Evolutionary conservation across 148 eudicot genomes (phyloP).

Genomic region (Silene conica): DNA sequence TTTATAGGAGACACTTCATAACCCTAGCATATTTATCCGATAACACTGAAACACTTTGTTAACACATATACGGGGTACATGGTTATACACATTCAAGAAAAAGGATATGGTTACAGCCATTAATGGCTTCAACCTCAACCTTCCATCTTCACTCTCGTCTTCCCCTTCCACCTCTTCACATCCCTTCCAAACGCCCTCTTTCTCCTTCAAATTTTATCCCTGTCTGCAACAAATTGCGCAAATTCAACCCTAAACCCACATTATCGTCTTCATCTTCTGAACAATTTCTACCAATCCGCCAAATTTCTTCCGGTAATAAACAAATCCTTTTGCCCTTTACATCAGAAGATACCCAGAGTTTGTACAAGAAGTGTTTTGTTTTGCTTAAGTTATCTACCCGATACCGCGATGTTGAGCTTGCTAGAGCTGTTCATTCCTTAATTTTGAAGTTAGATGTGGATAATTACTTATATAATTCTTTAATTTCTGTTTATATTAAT

Average conservation of each 20-base stretch:
- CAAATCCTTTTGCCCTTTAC: constrained; percentile 29
- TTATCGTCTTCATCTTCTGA: constrained; percentile 25
- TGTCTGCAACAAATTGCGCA: constrained; percentile 27
- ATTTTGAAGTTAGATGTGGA: constrained; percentile 55
- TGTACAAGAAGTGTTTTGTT: constrained; percentile 28
- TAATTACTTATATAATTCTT: constrained; percentile 33
- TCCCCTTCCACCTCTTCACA: constrained; percentile 24
- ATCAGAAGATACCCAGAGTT: constrained; percentile 11
- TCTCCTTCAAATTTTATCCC: constrained; percentile 28
- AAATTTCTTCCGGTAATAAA: constrained; percentile 8
- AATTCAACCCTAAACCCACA: constrained; percentile 22
- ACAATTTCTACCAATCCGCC: constrained; percentile 35
- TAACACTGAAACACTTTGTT: too few relatives aligned
- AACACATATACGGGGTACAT: not conserved
- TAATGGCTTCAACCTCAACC: constrained; percentile 31
- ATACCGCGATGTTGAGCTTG: constrained; percentile 40
- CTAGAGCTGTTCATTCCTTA: constrained; percentile 54
- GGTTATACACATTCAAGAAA: not conserved
- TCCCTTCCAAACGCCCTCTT: constrained; percentile 15
- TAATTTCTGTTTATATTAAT: constrained; percentile 56
- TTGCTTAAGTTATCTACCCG: constrained; percentile 46
- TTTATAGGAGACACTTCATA: too few relatives aligned
- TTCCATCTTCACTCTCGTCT: constrained; percentile 5
- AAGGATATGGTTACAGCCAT: constrained; percentile 33
- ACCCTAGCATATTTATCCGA: too few relatives aligned